Percentiles rank a stretch among this genome's conserved stretches.
phyloP scores from a whole-genome alignment of 1,284 basidiomycete genomes.

The Leccinum fuscescens region DNA sequence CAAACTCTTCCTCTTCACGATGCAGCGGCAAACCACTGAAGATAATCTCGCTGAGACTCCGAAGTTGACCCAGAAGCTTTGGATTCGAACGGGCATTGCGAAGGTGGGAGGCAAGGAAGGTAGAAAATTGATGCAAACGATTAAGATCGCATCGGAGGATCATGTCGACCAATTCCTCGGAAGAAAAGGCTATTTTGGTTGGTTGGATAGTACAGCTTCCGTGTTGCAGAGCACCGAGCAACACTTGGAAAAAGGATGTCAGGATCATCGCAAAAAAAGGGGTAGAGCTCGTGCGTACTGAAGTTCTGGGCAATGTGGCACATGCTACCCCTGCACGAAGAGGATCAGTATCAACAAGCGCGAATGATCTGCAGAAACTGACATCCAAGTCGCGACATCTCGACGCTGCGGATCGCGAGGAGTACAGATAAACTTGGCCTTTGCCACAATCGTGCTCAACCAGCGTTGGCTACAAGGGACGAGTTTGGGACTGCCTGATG shows the following conservation, averaged over 20 bases:
- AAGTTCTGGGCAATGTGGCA: slow-evolving; percentile 67
- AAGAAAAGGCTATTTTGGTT: slow-evolving; percentile 58
- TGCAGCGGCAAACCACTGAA: slow-evolving; percentile 61
- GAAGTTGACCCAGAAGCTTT: slow-evolving; percentile 56
- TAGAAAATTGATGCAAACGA: slow-evolving; percentile 66
- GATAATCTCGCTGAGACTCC: slow-evolving; percentile 56
- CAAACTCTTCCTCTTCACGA: slow-evolving; percentile 66
- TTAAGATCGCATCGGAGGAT: slow-evolving; percentile 63
- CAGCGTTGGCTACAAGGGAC: slow-evolving; percentile 65
- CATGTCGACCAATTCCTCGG: slow-evolving; percentile 72
- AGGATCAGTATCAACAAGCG: slow-evolving; percentile 25
- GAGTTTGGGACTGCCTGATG: slow-evolving; percentile 71
- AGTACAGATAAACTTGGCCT: slow-evolving; percentile 50
- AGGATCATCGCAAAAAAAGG: slow-evolving; percentile 23
- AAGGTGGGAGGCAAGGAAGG: slow-evolving; percentile 62
- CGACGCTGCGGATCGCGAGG: slow-evolving; percentile 44
- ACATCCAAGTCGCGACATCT: slow-evolving; percentile 71
- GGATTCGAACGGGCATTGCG: slow-evolving; percentile 58
- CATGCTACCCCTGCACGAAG: slow-evolving; percentile 60
- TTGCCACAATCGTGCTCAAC: slow-evolving; percentile 54
- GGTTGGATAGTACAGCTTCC: slow-evolving; percentile 71
- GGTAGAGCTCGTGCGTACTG: slow-evolving; percentile 44
- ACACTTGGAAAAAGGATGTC: slow-evolving; percentile 40
- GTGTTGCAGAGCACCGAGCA: slow-evolving; percentile 65
- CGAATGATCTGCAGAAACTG: slow-evolving; percentile 30